phyloP scores from a whole-genome alignment of 2,329 filamentous ascomycete genomes.

The Verticillium dahliae region DNA sequence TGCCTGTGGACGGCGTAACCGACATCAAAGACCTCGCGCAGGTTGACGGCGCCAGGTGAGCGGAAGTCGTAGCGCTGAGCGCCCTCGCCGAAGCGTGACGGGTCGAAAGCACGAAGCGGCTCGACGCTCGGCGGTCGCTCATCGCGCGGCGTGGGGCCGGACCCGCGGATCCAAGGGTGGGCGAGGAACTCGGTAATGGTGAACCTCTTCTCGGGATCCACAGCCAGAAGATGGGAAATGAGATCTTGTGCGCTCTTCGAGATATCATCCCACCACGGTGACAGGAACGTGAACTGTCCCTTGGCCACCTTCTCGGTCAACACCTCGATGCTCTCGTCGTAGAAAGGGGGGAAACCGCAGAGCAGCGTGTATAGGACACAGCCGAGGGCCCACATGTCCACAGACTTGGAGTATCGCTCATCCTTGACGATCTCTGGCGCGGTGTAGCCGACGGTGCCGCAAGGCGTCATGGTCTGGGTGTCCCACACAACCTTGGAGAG shows the following conservation, averaged over 20 bases:
- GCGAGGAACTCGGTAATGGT: slow-evolving; percentile 86
- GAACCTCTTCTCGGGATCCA: slow-evolving; percentile 92
- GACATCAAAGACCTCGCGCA: slow-evolving; percentile 96
- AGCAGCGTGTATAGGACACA: slow-evolving; percentile 96
- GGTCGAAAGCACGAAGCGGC: slow-evolving; percentile 50
- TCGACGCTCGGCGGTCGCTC: slow-evolving; percentile 49
- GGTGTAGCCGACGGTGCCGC: slow-evolving; percentile 95
- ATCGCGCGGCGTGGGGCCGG: slow-evolving; percentile 48
- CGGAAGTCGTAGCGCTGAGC: slow-evolving; percentile 84
- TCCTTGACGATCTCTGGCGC: slow-evolving; percentile 99
- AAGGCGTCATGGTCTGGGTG: slow-evolving; percentile 97
- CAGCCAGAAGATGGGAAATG: slow-evolving; percentile 85
- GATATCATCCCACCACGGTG: slow-evolving; percentile 99
- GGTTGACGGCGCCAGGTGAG: slow-evolving; percentile 87
- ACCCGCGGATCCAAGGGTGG: slow-evolving; percentile 87
- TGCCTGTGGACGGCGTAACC: slow-evolving; percentile 96
- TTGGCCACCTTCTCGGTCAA: slow-evolving; percentile 96
- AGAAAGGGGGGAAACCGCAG: slow-evolving; percentile 96
- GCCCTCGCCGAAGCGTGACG: slow-evolving; percentile 43
- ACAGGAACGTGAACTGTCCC: slow-evolving; percentile 95
- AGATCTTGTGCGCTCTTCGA: slow-evolving; percentile 91
- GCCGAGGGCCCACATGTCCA: slow-evolving; percentile 98
- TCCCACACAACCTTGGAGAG: slow-evolving; percentile 98
- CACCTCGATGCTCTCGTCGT: slow-evolving; percentile 95
- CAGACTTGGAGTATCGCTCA: slow-evolving; percentile 95